Percentiles rank a stretch among this genome's conserved stretches.
phyloP scores from a whole-genome alignment of 2,329 filamentous ascomycete genomes.

The Colletotrichum orbiculare region DNA sequence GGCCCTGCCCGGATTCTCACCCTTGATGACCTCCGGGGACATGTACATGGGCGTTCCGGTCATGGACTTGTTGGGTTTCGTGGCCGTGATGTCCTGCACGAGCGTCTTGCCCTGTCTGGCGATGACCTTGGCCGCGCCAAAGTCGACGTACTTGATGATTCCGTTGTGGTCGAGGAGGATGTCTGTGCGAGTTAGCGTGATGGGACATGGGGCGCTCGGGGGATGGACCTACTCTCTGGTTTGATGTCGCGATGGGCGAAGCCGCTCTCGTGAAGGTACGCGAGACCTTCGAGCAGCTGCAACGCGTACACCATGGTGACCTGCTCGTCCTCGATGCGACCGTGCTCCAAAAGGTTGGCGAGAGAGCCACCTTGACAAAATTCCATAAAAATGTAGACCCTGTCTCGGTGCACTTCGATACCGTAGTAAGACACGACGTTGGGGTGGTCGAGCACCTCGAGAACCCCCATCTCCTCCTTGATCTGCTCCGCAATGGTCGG shows the following conservation, averaged over 20 bases:
- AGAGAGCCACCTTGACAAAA: slow-evolving; percentile 96
- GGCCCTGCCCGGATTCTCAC: slow-evolving; percentile 81
- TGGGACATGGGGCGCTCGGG: neutral
- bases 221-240: slow-evolving; percentile 80
- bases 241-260: slow-evolving; percentile 99
- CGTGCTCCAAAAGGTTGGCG: slow-evolving; percentile 90
- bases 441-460: slow-evolving; percentile 95
- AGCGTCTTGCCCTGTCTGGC: slow-evolving; percentile 92
- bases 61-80: slow-evolving; percentile 86
- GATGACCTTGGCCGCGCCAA: slow-evolving; percentile 97
- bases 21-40: slow-evolving; percentile 98
- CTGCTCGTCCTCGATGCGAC: slow-evolving; percentile 96
- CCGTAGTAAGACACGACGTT: slow-evolving; percentile 98
- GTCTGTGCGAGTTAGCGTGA: slow-evolving; percentile 62
- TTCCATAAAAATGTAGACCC: slow-evolving; percentile 99
- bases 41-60: slow-evolving; percentile 99
- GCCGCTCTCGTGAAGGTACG: slow-evolving; percentile 89
- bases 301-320: slow-evolving; percentile 97
- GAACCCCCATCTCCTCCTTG: slow-evolving; percentile 94
- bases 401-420: slow-evolving; percentile 97
- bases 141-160: slow-evolving; percentile 99
- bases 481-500: slow-evolving; percentile 95
- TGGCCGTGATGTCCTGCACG: slow-evolving; percentile 70
- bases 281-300: slow-evolving; percentile 92
- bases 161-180: slow-evolving; percentile 97